Percentiles rank a stretch among this genome's conserved stretches.
Evolutionary conservation across 805 yeast species (phyloP).

Genomic region (Jamesozyma gamospora): DNA sequence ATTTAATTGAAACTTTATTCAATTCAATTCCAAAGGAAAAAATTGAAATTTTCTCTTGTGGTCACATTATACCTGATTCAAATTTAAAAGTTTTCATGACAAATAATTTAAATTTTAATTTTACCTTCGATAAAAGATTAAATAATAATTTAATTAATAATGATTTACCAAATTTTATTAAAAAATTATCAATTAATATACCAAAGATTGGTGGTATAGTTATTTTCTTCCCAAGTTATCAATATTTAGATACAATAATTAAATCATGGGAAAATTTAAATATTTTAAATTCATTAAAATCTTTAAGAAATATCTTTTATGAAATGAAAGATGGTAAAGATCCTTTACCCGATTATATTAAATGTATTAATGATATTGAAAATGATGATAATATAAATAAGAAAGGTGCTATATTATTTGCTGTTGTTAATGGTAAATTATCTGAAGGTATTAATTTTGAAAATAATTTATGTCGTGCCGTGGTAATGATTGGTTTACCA

Average conservation of each 20-base stretch:
- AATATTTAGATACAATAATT: conserved; percentile 47
- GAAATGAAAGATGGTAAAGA: conserved; percentile 46
- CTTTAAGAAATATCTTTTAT: conserved; percentile 39
- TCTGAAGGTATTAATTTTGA: conserved; percentile 92
- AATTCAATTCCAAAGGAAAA: conserved; percentile 40
- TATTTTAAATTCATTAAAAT: conserved; percentile 29
- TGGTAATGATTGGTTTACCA: conserved; percentile 80
- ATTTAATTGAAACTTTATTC: conserved; percentile 54
- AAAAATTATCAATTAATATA: conserved; percentile 25
- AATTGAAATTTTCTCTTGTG: conserved; percentile 57
- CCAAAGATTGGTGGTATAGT: conserved; percentile 64
- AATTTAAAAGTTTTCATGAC: conserved; percentile 57
- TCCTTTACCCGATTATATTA: conserved; percentile 43
- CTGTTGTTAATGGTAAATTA: conserved; percentile 88
- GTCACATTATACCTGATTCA: conserved; percentile 68
- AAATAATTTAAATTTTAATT: conserved; percentile 37
- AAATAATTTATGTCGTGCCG: conserved; percentile 78
- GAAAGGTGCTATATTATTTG: conserved; percentile 57
- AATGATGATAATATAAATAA: no score
- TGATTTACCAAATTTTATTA: conserved; percentile 34
- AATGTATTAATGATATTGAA: conserved; percentile 29
- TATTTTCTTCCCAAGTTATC: conserved; percentile 77
- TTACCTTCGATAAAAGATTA: conserved; percentile 59
- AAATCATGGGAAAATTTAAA: conserved; percentile 40
- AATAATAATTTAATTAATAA: conserved; percentile 34